These are phyloP conservation scores for Pythium grandisporangium DNA, from an alignment of 352 stramenopile genomes.

Conservation along the genomic window DNA sequence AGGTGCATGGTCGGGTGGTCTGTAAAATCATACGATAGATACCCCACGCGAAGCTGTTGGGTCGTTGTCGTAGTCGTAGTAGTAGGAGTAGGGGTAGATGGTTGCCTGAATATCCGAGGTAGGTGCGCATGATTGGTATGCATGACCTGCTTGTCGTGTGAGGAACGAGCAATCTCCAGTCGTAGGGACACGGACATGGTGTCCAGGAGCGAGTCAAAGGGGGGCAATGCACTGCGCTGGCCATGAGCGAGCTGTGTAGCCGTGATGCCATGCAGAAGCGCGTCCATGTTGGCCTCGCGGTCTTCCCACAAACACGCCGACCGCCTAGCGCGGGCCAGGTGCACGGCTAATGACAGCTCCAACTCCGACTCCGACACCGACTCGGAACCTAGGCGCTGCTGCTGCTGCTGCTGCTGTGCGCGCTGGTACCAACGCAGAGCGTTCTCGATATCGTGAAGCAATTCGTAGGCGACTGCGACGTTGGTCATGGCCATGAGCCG, in stretches of 20 bases:
- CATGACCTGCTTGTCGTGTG: conserved; percentile 8
- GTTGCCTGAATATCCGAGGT: no score
- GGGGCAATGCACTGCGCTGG: conserved; percentile 22
- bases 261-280: conserved; percentile 21
- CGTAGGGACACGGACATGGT: conserved; percentile 17
- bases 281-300: conserved; percentile 18
- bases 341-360: conserved; percentile 4
- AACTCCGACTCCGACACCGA: conserved; percentile 3
- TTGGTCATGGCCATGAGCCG: conserved; percentile 29
- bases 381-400: conserved; percentile 5
- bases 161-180: conserved; percentile 27
- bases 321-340: conserved; percentile 29
- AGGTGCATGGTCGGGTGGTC: conserved; percentile 77
- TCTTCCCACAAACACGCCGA: conserved; percentile 41
- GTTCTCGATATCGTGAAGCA: conserved; percentile 18
- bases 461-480: conserved; percentile 31
- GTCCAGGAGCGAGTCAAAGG: conserved; percentile 70
- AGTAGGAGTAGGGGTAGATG: neutral
- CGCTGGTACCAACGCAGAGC: conserved; percentile 21
- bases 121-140: no score
- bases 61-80: neutral
- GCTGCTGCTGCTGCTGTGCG: conserved; percentile 8
- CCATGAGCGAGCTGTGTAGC: conserved; percentile 14
- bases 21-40: conserved; percentile 74
- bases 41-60: conserved; percentile 41